Percentiles rank a stretch among this genome's conserved stretches.
phyloP scores from a whole-genome alignment of 2,329 filamentous ascomycete genomes.

The Ambrosiella xylebori region DNA sequence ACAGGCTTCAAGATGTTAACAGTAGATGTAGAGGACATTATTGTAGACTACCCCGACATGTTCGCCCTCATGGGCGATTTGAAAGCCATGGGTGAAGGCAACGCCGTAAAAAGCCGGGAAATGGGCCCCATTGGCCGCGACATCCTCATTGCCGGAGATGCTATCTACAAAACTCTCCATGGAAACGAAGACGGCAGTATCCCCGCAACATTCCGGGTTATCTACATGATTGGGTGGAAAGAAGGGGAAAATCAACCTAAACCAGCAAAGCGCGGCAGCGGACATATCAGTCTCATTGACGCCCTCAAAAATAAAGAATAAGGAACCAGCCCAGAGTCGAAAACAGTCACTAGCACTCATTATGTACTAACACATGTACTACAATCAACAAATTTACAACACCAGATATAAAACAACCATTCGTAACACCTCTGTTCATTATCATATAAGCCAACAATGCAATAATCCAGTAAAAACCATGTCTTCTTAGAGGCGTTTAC shows the following conservation, averaged over 20 bases:
- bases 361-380: too few species aligned
- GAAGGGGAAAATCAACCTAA: slow-evolving; percentile 61
- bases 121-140: slow-evolving; percentile 63
- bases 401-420: not conserved
- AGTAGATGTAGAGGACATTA: slow-evolving; percentile 91
- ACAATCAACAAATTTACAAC: too few species aligned
- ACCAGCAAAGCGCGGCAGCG: slow-evolving; percentile 69
- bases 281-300: slow-evolving; percentile 77
- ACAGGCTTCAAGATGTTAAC: slow-evolving; percentile 93
- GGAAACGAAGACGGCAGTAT: slow-evolving; percentile 60
- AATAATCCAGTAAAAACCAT: not conserved
- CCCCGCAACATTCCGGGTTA: slow-evolving; percentile 84
- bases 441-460: not conserved
- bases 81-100: slow-evolving; percentile 91
- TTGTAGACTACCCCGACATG: slow-evolving; percentile 80
- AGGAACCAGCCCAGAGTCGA: not conserved
- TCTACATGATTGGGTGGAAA: slow-evolving; percentile 99
- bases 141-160: slow-evolving; percentile 71
- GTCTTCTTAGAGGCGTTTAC: slow-evolving; percentile 13
- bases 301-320: slow-evolving; percentile 26
- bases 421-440: too few species aligned
- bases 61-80: slow-evolving; percentile 88
- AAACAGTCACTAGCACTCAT: too few species aligned
- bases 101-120: slow-evolving; percentile 73
- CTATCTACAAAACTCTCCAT: slow-evolving; percentile 76